Evolutionary conservation across 2,329 filamentous ascomycete species (phyloP), one percentile per base, ranked within the genome.

Genomic region (Paecilomyces sp.): DNA sequence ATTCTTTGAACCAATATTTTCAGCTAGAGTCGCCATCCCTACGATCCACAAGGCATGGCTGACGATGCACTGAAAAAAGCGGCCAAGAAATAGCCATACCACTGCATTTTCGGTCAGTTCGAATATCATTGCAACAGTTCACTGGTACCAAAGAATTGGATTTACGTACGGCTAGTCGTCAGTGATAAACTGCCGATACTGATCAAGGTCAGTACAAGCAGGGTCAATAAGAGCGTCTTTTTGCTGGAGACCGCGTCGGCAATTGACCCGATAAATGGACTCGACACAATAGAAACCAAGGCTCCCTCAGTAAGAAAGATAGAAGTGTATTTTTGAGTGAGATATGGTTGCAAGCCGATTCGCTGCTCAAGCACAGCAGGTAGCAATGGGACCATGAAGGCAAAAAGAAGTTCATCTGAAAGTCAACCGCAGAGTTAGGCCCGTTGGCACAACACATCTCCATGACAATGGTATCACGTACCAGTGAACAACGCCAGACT

Each of bases 311-410:
- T 57, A 2, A 67, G 54, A 36, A 36, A 36, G 33, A 36, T 15
- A 7, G 33, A 36, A 2, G 33, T 36, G 33, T 36, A 36, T 15
- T 36, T 36, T 2, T 36, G 33, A 5, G 33, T 36, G 9, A 36
- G 13, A 36, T 1, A 36, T 36, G 33, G 33, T 36, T 36, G 3
- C 3, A 36, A 36, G 33, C 33, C 33, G 33, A 36, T 36, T 11
- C 13, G 33, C 9, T 63, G 36, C 15, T 66, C 65, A 13, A 67
- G 51, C 3, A 67, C 62, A 11, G 55, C 47, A 22, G 64, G 65
- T 18, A 67, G 62, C 4, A 67, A 36, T 13, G 65, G 65, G 5
- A 66, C 54, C 60, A 67, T 66, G 56, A 66, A 67, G 3, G 63
- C 60, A 41, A 63, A 67, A 11, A 67, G 59, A 47, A 66, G 51